A percentile compares a stretch with the other conserved stretches of the same genome.
phyloP scores from a whole-genome alignment of 108 stramenopile species.

The Skeletonema potamos region DNA sequence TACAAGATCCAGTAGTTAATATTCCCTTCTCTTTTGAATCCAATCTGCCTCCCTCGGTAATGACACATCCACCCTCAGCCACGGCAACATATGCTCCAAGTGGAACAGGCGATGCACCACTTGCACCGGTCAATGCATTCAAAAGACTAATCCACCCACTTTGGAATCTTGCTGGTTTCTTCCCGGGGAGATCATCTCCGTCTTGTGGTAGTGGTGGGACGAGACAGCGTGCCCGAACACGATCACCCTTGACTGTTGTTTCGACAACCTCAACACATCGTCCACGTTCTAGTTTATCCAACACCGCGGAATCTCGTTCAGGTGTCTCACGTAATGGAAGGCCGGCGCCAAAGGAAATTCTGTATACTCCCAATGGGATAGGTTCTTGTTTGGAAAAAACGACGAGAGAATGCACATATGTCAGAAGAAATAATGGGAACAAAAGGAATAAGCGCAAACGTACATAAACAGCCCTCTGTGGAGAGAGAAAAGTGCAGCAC shows the following conservation, averaged over 20 bases:
- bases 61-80: slow-evolving; percentile 29
- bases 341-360: slow-evolving; percentile 29
- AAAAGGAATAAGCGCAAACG: not conserved
- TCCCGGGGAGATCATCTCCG: not conserved
- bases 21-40: slow-evolving; percentile 39
- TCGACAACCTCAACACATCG: slow-evolving; percentile 42
- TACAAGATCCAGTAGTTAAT: slow-evolving; percentile 25
- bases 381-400: slow-evolving; percentile 14
- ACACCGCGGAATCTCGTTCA: slow-evolving; percentile 34
- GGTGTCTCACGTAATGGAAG: slow-evolving; percentile 33
- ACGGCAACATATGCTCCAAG: slow-evolving; percentile 39
- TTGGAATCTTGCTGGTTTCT: slow-evolving; percentile 4
- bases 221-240: slow-evolving; percentile 36
- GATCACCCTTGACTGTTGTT: slow-evolving; percentile 35
- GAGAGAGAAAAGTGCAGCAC: not conserved
- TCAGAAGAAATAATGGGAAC: not conserved
- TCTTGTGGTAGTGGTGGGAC: slow-evolving; percentile 7
- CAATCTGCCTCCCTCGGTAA: slow-evolving; percentile 37
- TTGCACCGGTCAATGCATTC: slow-evolving; percentile 31
- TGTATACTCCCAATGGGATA: slow-evolving; percentile 37
- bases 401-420: not conserved
- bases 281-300: slow-evolving; percentile 33
- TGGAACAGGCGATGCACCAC: slow-evolving; percentile 33
- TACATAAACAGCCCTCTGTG: no score
- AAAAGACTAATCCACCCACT: slow-evolving; percentile 41